phyloP scores from a whole-genome alignment of 139 green algal species.

The Chlorella sp. region DNA sequence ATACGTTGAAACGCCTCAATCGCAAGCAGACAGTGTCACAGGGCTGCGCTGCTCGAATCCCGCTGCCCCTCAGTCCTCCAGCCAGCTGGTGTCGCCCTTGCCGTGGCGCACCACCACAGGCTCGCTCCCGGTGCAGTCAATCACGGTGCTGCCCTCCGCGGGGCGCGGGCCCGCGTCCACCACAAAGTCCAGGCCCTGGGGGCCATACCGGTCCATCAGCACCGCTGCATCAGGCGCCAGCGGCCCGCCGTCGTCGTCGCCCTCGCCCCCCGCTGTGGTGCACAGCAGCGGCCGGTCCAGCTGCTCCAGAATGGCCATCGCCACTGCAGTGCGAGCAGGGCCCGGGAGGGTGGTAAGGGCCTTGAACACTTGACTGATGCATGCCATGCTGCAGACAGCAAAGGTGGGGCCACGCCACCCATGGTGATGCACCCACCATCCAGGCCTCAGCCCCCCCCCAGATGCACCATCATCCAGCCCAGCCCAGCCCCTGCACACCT shows the following conservation, averaged over 20 bases:
- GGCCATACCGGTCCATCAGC: constrained; percentile 76
- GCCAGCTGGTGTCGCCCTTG: constrained; percentile 71
- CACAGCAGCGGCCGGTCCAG: constrained; percentile 80
- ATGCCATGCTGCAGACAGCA: neutral
- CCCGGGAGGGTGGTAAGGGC: neutral
- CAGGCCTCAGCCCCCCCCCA: too few relatives aligned
- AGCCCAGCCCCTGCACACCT: constrained; percentile 56
- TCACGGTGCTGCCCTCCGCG: constrained; percentile 71
- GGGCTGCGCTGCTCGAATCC: too few relatives aligned
- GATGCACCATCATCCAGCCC: too few relatives aligned
- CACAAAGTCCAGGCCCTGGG: constrained; percentile 84
- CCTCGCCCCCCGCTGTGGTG: constrained; percentile 62
- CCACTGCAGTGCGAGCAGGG: neutral
- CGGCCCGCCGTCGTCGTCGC: constrained; percentile 43
- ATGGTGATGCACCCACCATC: too few relatives aligned
- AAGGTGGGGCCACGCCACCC: too few relatives aligned
- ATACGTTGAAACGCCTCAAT: neutral
- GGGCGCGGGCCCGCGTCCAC: constrained; percentile 67
- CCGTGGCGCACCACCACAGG: constrained; percentile 74
- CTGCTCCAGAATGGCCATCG: constrained; percentile 65
- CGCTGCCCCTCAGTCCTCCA: constrained; percentile 49
- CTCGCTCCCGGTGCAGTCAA: constrained; percentile 74
- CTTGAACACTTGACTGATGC: neutral
- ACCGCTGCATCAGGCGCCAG: constrained; percentile 67
- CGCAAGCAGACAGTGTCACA: too few relatives aligned